Evolutionary conservation across 1,284 basidiomycete species (phyloP).

Genomic region (Athelia psychrophila): DNA sequence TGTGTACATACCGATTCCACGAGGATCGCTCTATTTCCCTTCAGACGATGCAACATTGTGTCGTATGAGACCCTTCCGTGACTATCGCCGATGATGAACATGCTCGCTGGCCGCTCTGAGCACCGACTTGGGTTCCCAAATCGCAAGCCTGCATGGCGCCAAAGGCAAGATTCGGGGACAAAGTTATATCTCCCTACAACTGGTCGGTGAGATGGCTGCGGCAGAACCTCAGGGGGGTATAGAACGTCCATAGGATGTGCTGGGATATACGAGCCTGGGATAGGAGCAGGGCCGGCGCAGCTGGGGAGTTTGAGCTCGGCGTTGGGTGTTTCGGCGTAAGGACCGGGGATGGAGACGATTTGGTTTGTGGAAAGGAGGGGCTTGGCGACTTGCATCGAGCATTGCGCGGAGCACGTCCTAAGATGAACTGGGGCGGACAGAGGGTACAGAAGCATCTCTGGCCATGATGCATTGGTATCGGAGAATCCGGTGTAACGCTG

Average conservation of each 20-base stretch:
- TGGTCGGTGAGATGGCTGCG: not conserved
- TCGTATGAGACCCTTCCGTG: not conserved
- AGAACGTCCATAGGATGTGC: constrained; percentile 2
- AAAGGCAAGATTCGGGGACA: constrained; percentile 2
- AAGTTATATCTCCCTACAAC: constrained; percentile 2
- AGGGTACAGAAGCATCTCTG: not conserved
- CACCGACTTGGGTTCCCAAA: constrained; percentile 1
- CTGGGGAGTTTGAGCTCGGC: not conserved
- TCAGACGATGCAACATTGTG: not conserved
- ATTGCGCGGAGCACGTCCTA: not conserved
- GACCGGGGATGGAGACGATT: not conserved
- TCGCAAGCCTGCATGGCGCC: constrained; percentile 3
- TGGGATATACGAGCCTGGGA: constrained; percentile 3
- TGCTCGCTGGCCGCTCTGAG: not conserved
- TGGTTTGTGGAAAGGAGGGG: not conserved
- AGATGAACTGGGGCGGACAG: not conserved
- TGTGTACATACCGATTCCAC: not conserved
- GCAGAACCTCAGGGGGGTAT: not conserved
- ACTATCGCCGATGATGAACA: not conserved
- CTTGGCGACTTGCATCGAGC: not conserved
- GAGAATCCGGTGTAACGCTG: not conserved
- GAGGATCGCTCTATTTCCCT: not conserved
- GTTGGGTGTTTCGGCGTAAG: not conserved
- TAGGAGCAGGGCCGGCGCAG: constrained; percentile 3
- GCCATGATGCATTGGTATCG: not conserved